Evolutionary conservation across 1,139 yeast species (phyloP), one percentile per base, ranked within the genome.

Genomic region (Hemisphaericaspora xylanilytica): DNA sequence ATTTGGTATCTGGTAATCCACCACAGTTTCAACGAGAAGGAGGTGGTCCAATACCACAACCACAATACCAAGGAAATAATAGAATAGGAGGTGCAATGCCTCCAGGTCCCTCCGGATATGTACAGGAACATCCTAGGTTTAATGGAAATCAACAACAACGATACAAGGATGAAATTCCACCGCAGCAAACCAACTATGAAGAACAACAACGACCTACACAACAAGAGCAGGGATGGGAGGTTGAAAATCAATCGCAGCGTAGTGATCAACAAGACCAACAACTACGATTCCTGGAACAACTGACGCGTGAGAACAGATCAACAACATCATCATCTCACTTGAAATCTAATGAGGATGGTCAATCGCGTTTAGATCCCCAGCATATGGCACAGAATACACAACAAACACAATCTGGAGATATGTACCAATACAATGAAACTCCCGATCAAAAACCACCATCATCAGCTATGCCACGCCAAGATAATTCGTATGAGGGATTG

Each of bases 1-100:
- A 45, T 33, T 34, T 43, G 28, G 40, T 40, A 12, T 38, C 39
- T 22, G 46, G 43, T 5, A 36, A 40, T 32, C 45, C 44, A 10
- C 37, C 37, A 14, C 41, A 35, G 12, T 35, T 26, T 6, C 38
- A 22, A 24, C 12, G 25, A 20, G 36, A 10, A 12, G 28, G 28
- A 9, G n/a, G 11, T 9, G 15, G 14, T 6, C 15, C 5, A 12
- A n/a, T 12, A 12, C 39, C 34, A 12, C 37, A 16, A 11, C 46
- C 38, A 33, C 43, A 31, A 32, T 37, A 35, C 17, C 28, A 35
- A 9, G n/a, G n/a, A n/a, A n/a, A n/a, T n/a, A n/a, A n/a, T n/a
- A 10, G 26, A 9, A 25, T 25, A 12, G 26, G 26, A 10, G 11
- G 26, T 22, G 26, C n/a, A 22, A 22, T 22, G 8, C 26, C 26